Percentiles rank a stretch among this genome's conserved stretches.
These are phyloP conservation scores for Tylopilus subfusipes DNA, from an alignment of 768 basidiomycete species.

Conservation along the genomic window DNA sequence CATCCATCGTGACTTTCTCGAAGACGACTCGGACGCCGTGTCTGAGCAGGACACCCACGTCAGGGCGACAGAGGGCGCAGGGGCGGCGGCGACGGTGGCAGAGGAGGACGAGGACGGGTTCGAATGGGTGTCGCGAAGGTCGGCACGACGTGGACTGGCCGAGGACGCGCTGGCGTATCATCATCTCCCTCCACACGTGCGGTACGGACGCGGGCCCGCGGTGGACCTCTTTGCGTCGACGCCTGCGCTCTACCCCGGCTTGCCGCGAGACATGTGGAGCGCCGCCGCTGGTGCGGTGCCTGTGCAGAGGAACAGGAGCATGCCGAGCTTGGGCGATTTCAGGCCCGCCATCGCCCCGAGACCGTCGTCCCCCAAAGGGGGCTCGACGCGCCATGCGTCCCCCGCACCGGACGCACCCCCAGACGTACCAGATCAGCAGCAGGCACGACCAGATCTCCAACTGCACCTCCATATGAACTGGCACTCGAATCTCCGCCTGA, in stretches of 20 bases:
- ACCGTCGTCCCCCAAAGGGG: slow-evolving; percentile 21
- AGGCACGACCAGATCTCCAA: slow-evolving; percentile 65
- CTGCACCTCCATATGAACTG: slow-evolving; percentile 83
- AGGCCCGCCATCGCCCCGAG: slow-evolving; percentile 30
- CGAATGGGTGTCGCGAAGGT: slow-evolving; percentile 76
- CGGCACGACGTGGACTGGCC: slow-evolving; percentile 50
- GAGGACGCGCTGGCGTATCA: slow-evolving; percentile 58
- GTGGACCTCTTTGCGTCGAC: slow-evolving; percentile 58
- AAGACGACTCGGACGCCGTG: slow-evolving; percentile 49
- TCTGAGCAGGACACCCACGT: slow-evolving; percentile 37
- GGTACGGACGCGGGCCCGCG: slow-evolving; percentile 57
- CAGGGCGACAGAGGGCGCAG: slow-evolving; percentile 47
- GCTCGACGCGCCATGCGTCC: slow-evolving; percentile 18
- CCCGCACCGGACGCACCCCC: slow-evolving; percentile 5
- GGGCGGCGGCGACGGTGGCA: slow-evolving; percentile 14
- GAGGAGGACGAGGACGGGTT: slow-evolving; percentile 73
- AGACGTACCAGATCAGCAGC: slow-evolving; percentile 29
- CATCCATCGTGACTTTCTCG: slow-evolving; percentile 92
- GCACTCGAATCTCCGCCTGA: slow-evolving; percentile 84
- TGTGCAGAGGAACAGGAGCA: slow-evolving; percentile 25
- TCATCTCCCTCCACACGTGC: slow-evolving; percentile 69
- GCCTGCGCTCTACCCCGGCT: slow-evolving; percentile 39
- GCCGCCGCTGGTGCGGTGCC: slow-evolving; percentile 26
- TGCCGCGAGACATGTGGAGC: slow-evolving; percentile 45
- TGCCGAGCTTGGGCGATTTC: slow-evolving; percentile 39